A percentile compares a stretch with the other conserved stretches of the same genome.
These are phyloP conservation scores for Sporothrix luriei DNA, from an alignment of 2,329 filamentous ascomycete genomes.

Conservation along the genomic window DNA sequence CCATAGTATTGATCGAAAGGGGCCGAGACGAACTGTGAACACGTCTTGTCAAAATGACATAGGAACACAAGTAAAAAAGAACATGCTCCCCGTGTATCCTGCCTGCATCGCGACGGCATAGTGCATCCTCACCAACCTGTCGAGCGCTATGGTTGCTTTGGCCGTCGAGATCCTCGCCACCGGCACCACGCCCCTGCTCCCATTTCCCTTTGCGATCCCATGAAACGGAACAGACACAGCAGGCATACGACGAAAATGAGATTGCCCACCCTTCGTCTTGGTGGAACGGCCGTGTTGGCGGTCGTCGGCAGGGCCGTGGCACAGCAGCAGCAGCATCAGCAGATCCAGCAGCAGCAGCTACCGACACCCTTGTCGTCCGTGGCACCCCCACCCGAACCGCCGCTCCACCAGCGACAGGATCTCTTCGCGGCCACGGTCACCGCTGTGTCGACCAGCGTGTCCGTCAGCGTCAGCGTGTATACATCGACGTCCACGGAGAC, in stretches of 20 bases:
- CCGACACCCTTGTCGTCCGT: background rate
- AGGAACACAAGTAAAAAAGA: background rate
- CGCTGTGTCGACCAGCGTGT: conserved; percentile 26
- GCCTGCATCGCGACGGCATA: background rate
- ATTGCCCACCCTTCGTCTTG: background rate
- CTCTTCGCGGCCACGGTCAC: conserved; percentile 20
- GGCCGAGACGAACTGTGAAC: background rate
- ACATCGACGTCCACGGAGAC: conserved; percentile 31
- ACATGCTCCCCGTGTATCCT: background rate
- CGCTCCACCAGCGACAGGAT: conserved; percentile 11
- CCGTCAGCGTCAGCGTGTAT: conserved; percentile 25
- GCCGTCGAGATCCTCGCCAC: conserved; percentile 17
- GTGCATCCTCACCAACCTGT: too few relatives aligned
- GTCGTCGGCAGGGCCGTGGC: background rate
- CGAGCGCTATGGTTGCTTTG: conserved; percentile 23
- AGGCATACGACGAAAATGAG: background rate
- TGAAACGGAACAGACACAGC: background rate
- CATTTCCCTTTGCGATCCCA: background rate
- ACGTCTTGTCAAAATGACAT: background rate
- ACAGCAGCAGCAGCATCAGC: conserved; percentile 15
- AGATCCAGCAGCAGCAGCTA: background rate
- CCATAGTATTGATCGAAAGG: background rate
- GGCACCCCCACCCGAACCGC: background rate
- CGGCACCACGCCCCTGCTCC: conserved; percentile 12
- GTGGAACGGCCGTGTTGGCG: background rate